Percentiles rank a stretch among this genome's conserved stretches.
Evolutionary conservation across 495 filamentous ascomycete species (phyloP).

Genomic region (Aeminium ludgeri): DNA sequence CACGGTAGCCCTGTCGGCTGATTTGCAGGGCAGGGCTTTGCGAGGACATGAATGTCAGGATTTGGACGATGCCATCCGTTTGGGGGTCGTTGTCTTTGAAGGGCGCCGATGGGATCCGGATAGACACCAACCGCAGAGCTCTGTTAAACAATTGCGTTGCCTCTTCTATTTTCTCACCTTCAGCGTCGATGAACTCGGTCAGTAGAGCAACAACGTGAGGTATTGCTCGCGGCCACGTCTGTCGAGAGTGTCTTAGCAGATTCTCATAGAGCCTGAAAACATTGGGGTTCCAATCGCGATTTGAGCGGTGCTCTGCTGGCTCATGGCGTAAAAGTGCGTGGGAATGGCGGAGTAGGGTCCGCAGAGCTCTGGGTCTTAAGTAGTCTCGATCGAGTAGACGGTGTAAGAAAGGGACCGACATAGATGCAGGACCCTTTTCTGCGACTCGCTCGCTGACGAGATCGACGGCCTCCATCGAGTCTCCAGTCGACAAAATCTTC

Average conservation of each 20-base stretch:
- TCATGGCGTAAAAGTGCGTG: too few relatives aligned
- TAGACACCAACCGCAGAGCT: slow-evolving; percentile 38
- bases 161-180: not conserved
- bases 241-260: slow-evolving; percentile 41
- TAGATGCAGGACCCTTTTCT: too few relatives aligned
- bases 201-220: slow-evolving; percentile 20
- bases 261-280: slow-evolving; percentile 31
- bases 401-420: too few relatives aligned
- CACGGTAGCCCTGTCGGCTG: slow-evolving; percentile 45
- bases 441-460: too few relatives aligned
- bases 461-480: too few relatives aligned
- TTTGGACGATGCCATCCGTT: slow-evolving; percentile 45
- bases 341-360: too few relatives aligned
- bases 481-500: too few relatives aligned
- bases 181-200: not conserved
- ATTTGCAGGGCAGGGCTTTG: slow-evolving; percentile 40
- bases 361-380: too few relatives aligned
- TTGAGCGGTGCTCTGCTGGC: too few relatives aligned
- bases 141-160: slow-evolving; percentile 32
- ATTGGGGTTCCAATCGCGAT: not conserved
- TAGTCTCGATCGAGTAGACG: too few relatives aligned
- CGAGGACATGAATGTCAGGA: slow-evolving; percentile 44
- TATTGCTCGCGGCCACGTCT: slow-evolving; percentile 38
- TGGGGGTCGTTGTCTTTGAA: slow-evolving; percentile 33
- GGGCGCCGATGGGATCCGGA: slow-evolving; percentile 32